A percentile compares a stretch with the other conserved stretches of the same genome.
These are phyloP conservation scores for Zarea fungicola DNA, from an alignment of 2,329 filamentous ascomycete genomes.

Conservation along the genomic window DNA sequence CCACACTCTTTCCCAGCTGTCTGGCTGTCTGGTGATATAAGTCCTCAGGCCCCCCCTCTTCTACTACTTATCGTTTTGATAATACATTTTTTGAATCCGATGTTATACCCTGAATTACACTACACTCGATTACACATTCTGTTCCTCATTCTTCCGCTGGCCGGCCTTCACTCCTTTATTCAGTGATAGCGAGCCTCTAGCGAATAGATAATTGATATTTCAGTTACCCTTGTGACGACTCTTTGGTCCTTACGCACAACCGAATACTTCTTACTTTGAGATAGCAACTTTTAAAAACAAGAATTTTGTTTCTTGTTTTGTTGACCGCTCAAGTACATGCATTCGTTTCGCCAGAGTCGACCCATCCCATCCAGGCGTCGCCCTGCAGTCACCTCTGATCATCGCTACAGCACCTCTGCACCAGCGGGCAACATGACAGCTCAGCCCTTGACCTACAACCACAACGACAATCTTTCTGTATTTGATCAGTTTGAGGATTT, in stretches of 20 bases:
- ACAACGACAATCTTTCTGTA: neutral
- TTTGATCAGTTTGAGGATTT: neutral
- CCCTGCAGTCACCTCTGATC: slow-evolving; percentile 4
- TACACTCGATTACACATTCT: neutral
- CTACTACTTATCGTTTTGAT: neutral
- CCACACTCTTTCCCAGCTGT: slow-evolving; percentile 5
- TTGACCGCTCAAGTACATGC: slow-evolving; percentile 4
- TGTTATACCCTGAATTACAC: neutral
- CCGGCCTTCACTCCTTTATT: slow-evolving; percentile 3
- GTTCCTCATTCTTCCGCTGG: neutral
- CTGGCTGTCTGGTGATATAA: slow-evolving; percentile 10
- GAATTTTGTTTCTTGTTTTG: slow-evolving; percentile 5
- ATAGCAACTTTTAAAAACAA: neutral
- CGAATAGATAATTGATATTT: slow-evolving; percentile 2
- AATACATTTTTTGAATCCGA: neutral
- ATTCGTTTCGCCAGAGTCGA: slow-evolving; percentile 9
- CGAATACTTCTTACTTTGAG: neutral
- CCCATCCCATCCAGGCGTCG: slow-evolving; percentile 3
- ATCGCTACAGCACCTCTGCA: slow-evolving; percentile 6
- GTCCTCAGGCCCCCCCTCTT: slow-evolving; percentile 4
- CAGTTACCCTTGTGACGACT: neutral
- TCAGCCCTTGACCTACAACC: neutral
- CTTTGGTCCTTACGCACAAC: neutral
- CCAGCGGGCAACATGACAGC: slow-evolving; percentile 5
- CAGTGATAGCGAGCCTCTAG: neutral